Percentiles rank a stretch among this genome's conserved stretches.
Conservation (phyloP, 148 eudicot genomes). For the Persicaria tinctoria region DNA sequence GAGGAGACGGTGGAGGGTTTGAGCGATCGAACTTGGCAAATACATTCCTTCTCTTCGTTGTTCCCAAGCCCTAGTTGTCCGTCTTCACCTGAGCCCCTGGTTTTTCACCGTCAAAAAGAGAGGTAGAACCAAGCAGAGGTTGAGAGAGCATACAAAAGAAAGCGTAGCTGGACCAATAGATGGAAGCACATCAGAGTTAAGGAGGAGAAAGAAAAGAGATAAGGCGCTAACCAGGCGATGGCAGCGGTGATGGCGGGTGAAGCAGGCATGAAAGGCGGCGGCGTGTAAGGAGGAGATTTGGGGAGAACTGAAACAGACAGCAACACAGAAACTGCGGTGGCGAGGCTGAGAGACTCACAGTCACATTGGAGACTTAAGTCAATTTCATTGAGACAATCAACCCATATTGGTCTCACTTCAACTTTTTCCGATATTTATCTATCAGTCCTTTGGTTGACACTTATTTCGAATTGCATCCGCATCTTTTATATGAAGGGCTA, state of each 20-base stretch:
- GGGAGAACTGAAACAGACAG: not conserved
- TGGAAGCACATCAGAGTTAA: not conserved
- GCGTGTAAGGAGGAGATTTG: not conserved
- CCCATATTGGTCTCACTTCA: too few species aligned
- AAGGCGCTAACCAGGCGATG: constrained; percentile 1
- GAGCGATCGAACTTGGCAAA: constrained; percentile 57
- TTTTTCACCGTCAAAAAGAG: not conserved
- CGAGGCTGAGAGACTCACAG: not conserved
- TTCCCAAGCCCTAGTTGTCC: constrained; percentile 88
- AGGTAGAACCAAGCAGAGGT: not conserved
- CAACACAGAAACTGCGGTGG: not conserved
- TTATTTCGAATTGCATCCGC: too few species aligned
- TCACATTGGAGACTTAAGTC: not conserved
- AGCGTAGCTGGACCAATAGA: not conserved
- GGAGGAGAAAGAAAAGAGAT: not conserved
- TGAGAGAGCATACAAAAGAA: not conserved
- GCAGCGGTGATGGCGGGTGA: constrained; percentile 9
- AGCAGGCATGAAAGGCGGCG: constrained; percentile 3
- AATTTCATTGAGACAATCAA: too few species aligned
- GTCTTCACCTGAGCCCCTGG: constrained; percentile 99
- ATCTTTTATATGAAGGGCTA: too few species aligned
- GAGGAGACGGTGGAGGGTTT: constrained; percentile 36
- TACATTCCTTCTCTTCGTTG: constrained; percentile 77
- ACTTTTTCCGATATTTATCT: too few species aligned
- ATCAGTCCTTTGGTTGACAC: too few species aligned